Base-by-base conservation (phyloP, 2,329 filamentous ascomycete genomes). In the Paecilomyces sp. region DNA sequence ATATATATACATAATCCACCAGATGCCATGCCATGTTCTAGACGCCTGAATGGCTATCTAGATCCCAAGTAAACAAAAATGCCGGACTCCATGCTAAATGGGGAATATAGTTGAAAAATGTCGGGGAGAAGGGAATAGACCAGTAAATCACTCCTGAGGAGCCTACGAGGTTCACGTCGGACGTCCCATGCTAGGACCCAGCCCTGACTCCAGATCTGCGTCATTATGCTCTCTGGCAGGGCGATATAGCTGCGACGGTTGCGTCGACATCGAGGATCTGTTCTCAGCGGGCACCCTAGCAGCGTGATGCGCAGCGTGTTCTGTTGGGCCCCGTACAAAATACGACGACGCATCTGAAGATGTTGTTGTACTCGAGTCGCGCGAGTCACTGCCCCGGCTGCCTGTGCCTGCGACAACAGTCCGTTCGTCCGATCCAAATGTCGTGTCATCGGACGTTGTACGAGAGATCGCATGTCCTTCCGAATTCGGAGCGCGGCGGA, bases 181-280 rank as follows among this genome's bases (percentile, higher is more conserved):
- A 47, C 41, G 41, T 8, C 41, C 41, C 3, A 8, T 3, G n/a
- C 36, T 9, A 18, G 55, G 34, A 15, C 36, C 36, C 24, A 41
- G 55, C 24, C 57, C 54, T 13, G 59, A 54, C 51, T 62, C 61
- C 13, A 59, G 18, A 56, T 62, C 61, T 28, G 30, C 30, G 25
- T 28, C 6, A 28, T 56, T 55, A 11, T 50, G 6, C 25, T 56
- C 53, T 18, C 24, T 18, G 25, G 28, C 54, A 55, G 28, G 9
- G 8, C 34, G 28, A n/a, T 36, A n/a, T 22, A 11, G 52, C 52
- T 28, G 30, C 5, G 41, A 8, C 41, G 18, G n/a, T 18, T 47
- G 15, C n/a, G 41, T 47, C 41, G 18, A 18, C n/a, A 47, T 22
- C 12, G 24, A 22, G 25, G 50, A 47, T 8, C 60, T 55, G n/a